Base-by-base conservation (phyloP, 2,329 filamentous ascomycete species). In the Metarhizium guizhouense region DNA sequence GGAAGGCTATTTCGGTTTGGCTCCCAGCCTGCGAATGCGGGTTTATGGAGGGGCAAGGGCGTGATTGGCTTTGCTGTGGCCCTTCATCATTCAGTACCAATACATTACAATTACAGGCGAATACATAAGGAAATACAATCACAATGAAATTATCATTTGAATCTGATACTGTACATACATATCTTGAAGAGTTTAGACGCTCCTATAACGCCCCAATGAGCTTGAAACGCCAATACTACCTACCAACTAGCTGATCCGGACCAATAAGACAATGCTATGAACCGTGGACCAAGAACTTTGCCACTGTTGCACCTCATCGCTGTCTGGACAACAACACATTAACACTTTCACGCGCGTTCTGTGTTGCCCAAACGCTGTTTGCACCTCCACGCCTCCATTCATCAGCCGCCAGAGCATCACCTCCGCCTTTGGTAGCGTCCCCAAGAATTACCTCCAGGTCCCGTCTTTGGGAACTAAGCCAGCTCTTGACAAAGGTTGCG, bases 371-470 rank as follows among this genome's bases (percentile, higher is more conserved):
- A 34, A 83, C 69, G 58, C 80, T 81, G 50, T 75, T 72, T 56
- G 68, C 69, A 5, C 81, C 81, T 14, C 80, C 79, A 57, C 79
- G 79, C 59, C 87, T 79, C 85, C 87, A 92, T 68, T 90, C 87
- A 61, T 85, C 83, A 4, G 80, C 80, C 2, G 71, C 72, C 2
- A 76, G 73, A 59, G 79, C 73, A 60, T 83, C 79, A 49, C 78
- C 76, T 40, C 80, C 76, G 73, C 88, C 75, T 54, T 85, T 79
- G 53, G 83, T 81, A 2, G 86, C 84, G 71, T 96, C 92, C 56
- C 91, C 93, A 59, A 94, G 80, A 51, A 96, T 86, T 6, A 94
- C 84, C 66, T 95, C 91, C 40, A 96, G 76, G 68, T 97, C 93
- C 51, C 92, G 81, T 73, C 91, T 91, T 75, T 99, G 94, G 16